Evolutionary conservation across 2,329 filamentous ascomycete genomes (phyloP), one percentile per base, ranked within the genome.

Genomic region (Aaosphaeria arxii): DNA sequence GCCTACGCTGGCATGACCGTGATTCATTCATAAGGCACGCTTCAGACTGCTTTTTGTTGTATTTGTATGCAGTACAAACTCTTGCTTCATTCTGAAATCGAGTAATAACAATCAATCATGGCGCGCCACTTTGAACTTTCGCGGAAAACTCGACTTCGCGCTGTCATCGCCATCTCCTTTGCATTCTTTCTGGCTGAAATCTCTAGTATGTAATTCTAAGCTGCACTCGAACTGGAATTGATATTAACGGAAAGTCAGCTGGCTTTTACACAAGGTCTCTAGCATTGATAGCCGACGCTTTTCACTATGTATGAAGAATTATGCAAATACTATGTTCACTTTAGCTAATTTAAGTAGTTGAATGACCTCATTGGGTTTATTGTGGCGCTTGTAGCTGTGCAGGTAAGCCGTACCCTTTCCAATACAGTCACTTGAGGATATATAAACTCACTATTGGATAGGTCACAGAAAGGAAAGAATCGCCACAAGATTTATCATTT

Each of bases 201-300:
- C 30, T 72, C 73, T 30, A 68, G 73, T 74, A 55, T n/a, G 54
- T 43, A 6, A 5, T 32, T n/a, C 4, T 4, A 32, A 7, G 7
- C 29, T 30, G 36, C 39, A 30, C n/a, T 28, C 9, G 5, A 36
- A 44, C 4, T 31, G n/a, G 30, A 11, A 32, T 41, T 24, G 41
- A 40, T 51, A 45, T n/a, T 45, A 32, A 11, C 5, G 33, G 5
- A 35, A 17, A 24, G 17, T 24, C 13, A 82, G 81, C 86, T 50
- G 85, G 85, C 2, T 86, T 88, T 58, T 83, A 83, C 51, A 90
- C 88, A 1, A 76, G 77, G 45, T 90, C 87, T 1, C 74, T 91
- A 7, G 86, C 86, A 1, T 74, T 91, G 2, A 74, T 91, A 29
- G 87, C 88, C 30, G 88, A 91, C 74, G 86, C 88, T 1, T 90